Evolutionary conservation across 2,329 filamentous ascomycete species (phyloP).

Genomic region (Ophiosphaerella narmari): DNA sequence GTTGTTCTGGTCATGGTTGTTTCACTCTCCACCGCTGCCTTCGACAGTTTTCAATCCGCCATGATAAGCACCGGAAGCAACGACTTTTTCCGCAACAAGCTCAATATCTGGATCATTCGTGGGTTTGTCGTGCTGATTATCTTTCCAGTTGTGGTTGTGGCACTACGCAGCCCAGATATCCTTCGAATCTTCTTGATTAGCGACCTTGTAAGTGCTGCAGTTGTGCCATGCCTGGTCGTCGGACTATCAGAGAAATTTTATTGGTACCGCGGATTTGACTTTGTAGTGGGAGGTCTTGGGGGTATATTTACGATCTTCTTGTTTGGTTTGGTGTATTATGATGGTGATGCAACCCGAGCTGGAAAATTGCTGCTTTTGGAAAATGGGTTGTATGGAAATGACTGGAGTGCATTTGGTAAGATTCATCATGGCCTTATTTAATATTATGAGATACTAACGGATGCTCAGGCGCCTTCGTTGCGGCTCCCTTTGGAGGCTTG

Average conservation of each 20-base stretch:
- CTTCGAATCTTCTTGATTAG: conserved; percentile 83
- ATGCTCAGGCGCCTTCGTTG: conserved; percentile 68
- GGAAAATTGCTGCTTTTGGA: conserved; percentile 72
- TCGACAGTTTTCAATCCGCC: conserved; percentile 79
- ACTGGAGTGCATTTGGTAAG: conserved; percentile 78
- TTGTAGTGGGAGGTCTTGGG: conserved; percentile 76
- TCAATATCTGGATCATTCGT: conserved; percentile 76
- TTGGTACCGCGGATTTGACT: conserved; percentile 81
- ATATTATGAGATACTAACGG: conserved; percentile 7
- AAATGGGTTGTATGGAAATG: conserved; percentile 73
- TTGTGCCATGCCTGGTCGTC: conserved; percentile 75
- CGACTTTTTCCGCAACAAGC: conserved; percentile 80
- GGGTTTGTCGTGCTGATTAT: conserved; percentile 72
- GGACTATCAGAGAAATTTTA: conserved; percentile 68
- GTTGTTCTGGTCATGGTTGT: conserved; percentile 82
- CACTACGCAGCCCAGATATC: conserved; percentile 73
- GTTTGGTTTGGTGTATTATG: conserved; percentile 79
- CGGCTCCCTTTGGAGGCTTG: conserved; percentile 75
- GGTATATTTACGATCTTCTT: conserved; percentile 80
- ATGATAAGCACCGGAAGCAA: conserved; percentile 87
- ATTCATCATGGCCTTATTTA: neutral
- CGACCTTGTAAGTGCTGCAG: conserved; percentile 76
- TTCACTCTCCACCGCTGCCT: conserved; percentile 74
- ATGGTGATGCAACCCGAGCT: conserved; percentile 66
- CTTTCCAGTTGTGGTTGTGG: conserved; percentile 73